Percentiles rank a stretch among this genome's conserved stretches.
These are phyloP conservation scores for Penicillium silybi DNA, from an alignment of 495 filamentous ascomycete species.

Conservation along the genomic window DNA sequence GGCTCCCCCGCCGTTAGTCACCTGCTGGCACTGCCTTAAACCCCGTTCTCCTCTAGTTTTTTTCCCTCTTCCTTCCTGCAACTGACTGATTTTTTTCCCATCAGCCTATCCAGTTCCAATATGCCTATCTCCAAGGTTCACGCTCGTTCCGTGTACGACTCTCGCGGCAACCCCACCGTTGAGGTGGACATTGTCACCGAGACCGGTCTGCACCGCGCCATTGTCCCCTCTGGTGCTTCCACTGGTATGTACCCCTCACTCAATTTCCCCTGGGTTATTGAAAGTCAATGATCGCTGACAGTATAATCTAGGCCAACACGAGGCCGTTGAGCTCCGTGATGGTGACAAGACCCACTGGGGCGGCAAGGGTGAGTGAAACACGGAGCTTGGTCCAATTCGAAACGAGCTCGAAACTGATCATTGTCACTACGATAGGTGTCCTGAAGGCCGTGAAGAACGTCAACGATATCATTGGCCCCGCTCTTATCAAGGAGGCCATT, in stretches of 20 bases:
- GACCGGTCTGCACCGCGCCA: slow-evolving; percentile 95
- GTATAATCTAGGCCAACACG: slow-evolving; percentile 72
- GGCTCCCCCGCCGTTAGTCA: slow-evolving; percentile 36
- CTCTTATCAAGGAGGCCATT: slow-evolving; percentile 84
- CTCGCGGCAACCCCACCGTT: slow-evolving; percentile 95
- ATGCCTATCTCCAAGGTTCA: slow-evolving; percentile 99
- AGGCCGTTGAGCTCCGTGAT: slow-evolving; percentile 97
- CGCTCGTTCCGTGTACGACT: slow-evolving; percentile 99
- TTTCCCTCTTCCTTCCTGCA: slow-evolving; percentile 18
- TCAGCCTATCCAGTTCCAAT: slow-evolving; percentile 37
- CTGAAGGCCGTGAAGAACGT: slow-evolving; percentile 94
- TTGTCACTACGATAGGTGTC: slow-evolving; percentile 50
- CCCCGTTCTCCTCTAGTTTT: slow-evolving; percentile 19
- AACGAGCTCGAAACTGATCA: neutral
- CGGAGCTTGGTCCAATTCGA: neutral
- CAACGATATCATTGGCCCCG: slow-evolving; percentile 88
- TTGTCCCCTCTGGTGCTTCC: slow-evolving; percentile 96
- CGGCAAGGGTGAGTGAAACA: slow-evolving; percentile 68
- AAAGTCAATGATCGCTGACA: neutral
- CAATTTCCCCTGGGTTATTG: neutral
- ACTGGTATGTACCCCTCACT: slow-evolving; percentile 62
- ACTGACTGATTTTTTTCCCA: slow-evolving; percentile 20
- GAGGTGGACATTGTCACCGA: slow-evolving; percentile 96
- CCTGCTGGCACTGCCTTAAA: slow-evolving; percentile 28
- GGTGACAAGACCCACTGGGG: slow-evolving; percentile 96